A percentile compares a stretch with the other conserved stretches of the same genome.
phyloP scores from a whole-genome alignment of 345 rosid species.

The Populus simonii region DNA sequence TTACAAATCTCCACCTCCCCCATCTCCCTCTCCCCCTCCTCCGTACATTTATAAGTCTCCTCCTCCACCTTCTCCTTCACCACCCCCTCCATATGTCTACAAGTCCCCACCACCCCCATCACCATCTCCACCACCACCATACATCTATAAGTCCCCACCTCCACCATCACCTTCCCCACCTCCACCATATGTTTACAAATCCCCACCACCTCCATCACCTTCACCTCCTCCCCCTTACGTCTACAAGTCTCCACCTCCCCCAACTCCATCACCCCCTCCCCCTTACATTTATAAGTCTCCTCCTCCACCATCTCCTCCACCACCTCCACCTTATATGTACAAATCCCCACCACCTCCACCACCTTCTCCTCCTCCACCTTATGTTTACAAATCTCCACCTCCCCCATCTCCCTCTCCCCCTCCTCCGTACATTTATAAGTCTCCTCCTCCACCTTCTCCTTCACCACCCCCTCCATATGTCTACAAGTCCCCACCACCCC shows the following conservation, averaged over 20 bases:
- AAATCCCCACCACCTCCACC: no score
- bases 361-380: no score
- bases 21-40: accelerated
- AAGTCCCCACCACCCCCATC: neutral
- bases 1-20: no score
- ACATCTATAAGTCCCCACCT: neutral
- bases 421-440: neutral
- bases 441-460: neutral
- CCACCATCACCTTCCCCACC: neutral
- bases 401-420: no score
- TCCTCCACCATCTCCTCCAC: no score
- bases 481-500: no score
- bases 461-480: no score
- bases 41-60: no score
- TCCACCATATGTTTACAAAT: neutral
- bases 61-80: no score
- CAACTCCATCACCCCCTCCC: neutral
- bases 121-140: neutral
- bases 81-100: neutral
- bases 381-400: no score
- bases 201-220: neutral
- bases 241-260: no score
- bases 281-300: neutral
- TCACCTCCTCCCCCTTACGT: neutral
- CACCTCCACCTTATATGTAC: no score